A percentile compares a stretch with the other conserved stretches of the same genome.
These are phyloP conservation scores for Avena eriantha DNA, from an alignment of 176 grass and related monocot genomes.

Conservation along the genomic window DNA sequence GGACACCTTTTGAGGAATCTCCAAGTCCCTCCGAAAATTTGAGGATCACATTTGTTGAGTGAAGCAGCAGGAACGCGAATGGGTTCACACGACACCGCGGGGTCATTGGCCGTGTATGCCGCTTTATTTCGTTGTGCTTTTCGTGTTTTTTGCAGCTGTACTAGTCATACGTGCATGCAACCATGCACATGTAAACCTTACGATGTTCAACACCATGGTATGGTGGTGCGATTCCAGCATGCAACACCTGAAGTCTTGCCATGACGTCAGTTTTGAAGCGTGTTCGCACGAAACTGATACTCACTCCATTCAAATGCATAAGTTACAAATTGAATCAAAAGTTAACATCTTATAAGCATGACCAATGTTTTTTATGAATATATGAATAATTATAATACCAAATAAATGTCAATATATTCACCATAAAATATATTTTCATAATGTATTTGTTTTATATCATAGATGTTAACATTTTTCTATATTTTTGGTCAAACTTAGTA, in stretches of 20 bases:
- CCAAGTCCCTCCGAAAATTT: neutral
- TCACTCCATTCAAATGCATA: too few relatives aligned
- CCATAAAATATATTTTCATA: too few relatives aligned
- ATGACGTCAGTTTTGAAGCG: neutral
- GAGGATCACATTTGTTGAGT: constrained; percentile 10
- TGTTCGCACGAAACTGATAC: neutral
- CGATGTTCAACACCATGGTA: neutral
- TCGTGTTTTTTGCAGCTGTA: neutral
- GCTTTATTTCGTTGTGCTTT: neutral
- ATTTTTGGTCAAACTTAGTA: too few relatives aligned
- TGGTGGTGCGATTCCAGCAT: neutral
- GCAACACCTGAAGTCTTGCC: neutral
- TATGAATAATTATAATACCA: too few relatives aligned
- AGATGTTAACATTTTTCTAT: too few relatives aligned
- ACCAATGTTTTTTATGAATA: too few relatives aligned
- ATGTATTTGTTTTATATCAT: too few relatives aligned
- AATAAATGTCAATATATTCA: too few relatives aligned
- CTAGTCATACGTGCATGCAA: neutral
- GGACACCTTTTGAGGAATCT: neutral
- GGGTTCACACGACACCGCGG: constrained; percentile 34
- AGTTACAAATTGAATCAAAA: too few relatives aligned
- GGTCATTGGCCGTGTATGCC: neutral
- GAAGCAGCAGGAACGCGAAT: neutral
- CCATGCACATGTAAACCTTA: neutral
- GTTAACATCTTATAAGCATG: too few relatives aligned